Percentiles rank a stretch among this genome's conserved stretches.
Conservation (phyloP, 208 protist species). For the Entamoeba dispar region DNA sequence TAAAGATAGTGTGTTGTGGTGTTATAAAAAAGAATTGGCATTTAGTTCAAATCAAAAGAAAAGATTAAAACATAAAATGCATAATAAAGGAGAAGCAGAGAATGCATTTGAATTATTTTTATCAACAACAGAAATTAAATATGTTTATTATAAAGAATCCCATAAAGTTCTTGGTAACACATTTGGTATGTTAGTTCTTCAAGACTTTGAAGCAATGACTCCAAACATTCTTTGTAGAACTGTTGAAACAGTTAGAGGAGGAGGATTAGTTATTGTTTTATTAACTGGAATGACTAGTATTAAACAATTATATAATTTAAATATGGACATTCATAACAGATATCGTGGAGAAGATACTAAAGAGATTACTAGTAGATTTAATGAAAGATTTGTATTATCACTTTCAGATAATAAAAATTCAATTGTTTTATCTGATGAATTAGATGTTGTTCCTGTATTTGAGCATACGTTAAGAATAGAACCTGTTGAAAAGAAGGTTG, state of each 20-base stretch:
- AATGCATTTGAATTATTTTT: conserved; percentile 1
- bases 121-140: conserved; percentile 59
- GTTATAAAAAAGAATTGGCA: background rate
- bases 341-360: conserved; percentile 24
- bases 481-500: background rate
- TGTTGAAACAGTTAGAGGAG: conserved; percentile 96
- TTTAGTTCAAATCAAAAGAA: background rate
- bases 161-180: conserved; percentile 95
- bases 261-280: conserved; percentile 87
- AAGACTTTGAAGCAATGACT: conserved; percentile 97
- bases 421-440: conserved; percentile 80
- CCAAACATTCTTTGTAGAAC: conserved; percentile 94
- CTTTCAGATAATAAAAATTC: conserved; percentile 62
- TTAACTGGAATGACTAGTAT: conserved; percentile 78
- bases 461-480: conserved; percentile 5
- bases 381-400: conserved; percentile 91
- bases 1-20: background rate
- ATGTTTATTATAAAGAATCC: conserved; percentile 89
- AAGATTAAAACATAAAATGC: background rate
- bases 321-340: conserved; percentile 82
- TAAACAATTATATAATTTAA: conserved; percentile 80
- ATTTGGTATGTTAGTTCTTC: conserved; percentile 78
- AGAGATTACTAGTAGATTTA: conserved; percentile 64
- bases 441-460: conserved; percentile 88
- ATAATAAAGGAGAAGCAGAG: background rate